phyloP scores from a whole-genome alignment of 2,329 filamentous ascomycete genomes.

The Diplodia mutila region DNA sequence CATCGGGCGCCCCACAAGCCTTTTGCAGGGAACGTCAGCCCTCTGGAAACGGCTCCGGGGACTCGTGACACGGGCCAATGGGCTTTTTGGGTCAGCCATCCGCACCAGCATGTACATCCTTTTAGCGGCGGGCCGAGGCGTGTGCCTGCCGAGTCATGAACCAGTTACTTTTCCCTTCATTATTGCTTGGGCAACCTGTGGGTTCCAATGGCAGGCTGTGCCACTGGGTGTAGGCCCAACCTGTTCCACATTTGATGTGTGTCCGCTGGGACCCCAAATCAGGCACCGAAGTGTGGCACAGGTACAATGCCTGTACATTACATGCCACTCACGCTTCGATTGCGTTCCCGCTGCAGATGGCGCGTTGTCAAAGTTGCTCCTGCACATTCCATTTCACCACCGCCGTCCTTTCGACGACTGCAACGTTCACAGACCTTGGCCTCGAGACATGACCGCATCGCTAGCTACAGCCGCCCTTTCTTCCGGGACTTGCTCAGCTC shows the following conservation, averaged over 20 bases:
- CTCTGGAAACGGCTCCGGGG: constrained; percentile 6
- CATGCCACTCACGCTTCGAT: not conserved
- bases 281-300: not conserved
- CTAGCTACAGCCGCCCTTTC: not conserved
- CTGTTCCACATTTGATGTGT: not conserved
- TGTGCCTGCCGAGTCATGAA: constrained; percentile 20
- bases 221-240: not conserved
- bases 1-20: constrained; percentile 11
- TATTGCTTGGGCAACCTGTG: not conserved
- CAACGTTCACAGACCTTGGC: not conserved
- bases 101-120: constrained; percentile 9
- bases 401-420: not conserved
- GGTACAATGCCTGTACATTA: not conserved
- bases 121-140: constrained; percentile 17
- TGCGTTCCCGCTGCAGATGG: too few species aligned
- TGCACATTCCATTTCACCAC: constrained; percentile 1
- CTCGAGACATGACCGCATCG: not conserved
- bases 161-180: constrained; percentile 1
- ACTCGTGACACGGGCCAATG: constrained; percentile 9
- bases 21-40: constrained; percentile 3
- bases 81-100: not conserved
- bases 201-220: not conserved
- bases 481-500: not conserved
- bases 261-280: not conserved
- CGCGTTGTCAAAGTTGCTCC: not conserved